A percentile compares a stretch with the other conserved stretches of the same genome.
These are phyloP conservation scores for Testicularia cyperi DNA, from an alignment of 1,284 basidiomycete species.

Conservation along the genomic window DNA sequence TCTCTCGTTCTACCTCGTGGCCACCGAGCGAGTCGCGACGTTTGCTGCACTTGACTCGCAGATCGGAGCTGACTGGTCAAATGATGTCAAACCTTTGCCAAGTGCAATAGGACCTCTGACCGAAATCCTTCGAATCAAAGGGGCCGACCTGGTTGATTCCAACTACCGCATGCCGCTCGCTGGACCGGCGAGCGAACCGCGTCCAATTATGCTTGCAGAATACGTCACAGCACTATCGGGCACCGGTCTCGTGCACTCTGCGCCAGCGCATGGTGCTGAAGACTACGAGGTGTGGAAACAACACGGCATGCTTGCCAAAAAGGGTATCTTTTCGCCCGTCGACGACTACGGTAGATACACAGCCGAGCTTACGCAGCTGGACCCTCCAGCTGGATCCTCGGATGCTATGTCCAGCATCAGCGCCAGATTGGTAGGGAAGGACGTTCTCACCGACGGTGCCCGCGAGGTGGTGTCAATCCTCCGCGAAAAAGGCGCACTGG, in stretches of 20 bases:
- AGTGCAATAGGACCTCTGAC: conserved; percentile 39
- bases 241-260: conserved; percentile 94
- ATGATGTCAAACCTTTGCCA: too few species aligned
- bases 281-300: conserved; percentile 68
- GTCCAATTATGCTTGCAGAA: conserved; percentile 63
- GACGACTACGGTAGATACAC: conserved; percentile 78
- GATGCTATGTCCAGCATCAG: conserved; percentile 64
- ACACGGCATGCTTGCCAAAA: conserved; percentile 24
- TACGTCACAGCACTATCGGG: conserved; percentile 86
- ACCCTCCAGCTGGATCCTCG: conserved; percentile 37
- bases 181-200: conserved; percentile 52
- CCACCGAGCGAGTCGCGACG: conserved; percentile 68
- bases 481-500: conserved; percentile 66
- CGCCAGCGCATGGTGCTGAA: conserved; percentile 90
- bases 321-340: conserved; percentile 64
- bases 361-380: conserved; percentile 28
- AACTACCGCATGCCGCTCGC: conserved; percentile 73
- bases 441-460: conserved; percentile 74
- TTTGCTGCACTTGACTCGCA: conserved; percentile 11
- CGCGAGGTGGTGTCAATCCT: conserved; percentile 67
- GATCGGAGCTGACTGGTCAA: neutral
- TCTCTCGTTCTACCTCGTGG: conserved; percentile 68
- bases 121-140: conserved; percentile 22
- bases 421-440: conserved; percentile 68
- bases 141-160: conserved; percentile 66